Evolutionary conservation across 768 basidiomycete species (phyloP).

Genomic region (Rhodotorula babjevae): DNA sequence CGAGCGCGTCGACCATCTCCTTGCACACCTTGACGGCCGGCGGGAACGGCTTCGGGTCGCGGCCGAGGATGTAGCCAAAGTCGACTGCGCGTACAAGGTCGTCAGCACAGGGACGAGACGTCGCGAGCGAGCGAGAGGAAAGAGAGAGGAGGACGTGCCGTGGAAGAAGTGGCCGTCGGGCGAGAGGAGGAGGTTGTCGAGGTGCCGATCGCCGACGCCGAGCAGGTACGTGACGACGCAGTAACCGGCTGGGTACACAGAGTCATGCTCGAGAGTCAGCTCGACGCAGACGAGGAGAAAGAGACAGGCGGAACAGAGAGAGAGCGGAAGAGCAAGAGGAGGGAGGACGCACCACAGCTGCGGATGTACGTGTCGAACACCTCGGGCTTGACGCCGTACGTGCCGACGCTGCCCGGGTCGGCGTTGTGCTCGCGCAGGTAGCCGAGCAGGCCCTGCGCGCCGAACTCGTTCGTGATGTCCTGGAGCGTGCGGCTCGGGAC

Average conservation of each 20-base stretch:
- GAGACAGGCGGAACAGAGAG: background rate
- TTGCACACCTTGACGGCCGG: conserved; percentile 98
- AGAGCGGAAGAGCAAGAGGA: too few relatives aligned
- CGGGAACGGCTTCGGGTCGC: conserved; percentile 95
- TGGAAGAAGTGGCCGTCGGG: conserved; percentile 99
- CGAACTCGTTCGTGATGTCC: conserved; percentile 78
- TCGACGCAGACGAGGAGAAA: too few relatives aligned
- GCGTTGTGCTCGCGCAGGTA: conserved; percentile 81
- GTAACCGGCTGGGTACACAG: conserved; percentile 68
- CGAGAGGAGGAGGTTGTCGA: conserved; percentile 87
- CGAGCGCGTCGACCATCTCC: conserved; percentile 99
- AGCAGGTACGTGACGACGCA: conserved; percentile 94
- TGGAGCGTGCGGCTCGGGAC: conserved; percentile 94
- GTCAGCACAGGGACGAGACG: too few relatives aligned
- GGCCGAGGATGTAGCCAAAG: conserved; percentile 95
- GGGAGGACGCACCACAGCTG: conserved; percentile 74
- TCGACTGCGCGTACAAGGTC: conserved; percentile 62
- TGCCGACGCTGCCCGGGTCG: conserved; percentile 90
- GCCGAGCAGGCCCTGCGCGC: conserved; percentile 69
- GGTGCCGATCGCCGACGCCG: conserved; percentile 92
- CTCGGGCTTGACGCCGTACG: conserved; percentile 86
- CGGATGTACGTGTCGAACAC: conserved; percentile 95
- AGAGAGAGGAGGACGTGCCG: conserved; percentile 52
- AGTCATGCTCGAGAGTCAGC: conserved; percentile 5
- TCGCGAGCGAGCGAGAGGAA: too few relatives aligned